Percentiles rank a stretch among this genome's conserved stretches.
Evolutionary conservation across 78 protist species (phyloP).

Genomic region (Monosiga brevicollis): DNA sequence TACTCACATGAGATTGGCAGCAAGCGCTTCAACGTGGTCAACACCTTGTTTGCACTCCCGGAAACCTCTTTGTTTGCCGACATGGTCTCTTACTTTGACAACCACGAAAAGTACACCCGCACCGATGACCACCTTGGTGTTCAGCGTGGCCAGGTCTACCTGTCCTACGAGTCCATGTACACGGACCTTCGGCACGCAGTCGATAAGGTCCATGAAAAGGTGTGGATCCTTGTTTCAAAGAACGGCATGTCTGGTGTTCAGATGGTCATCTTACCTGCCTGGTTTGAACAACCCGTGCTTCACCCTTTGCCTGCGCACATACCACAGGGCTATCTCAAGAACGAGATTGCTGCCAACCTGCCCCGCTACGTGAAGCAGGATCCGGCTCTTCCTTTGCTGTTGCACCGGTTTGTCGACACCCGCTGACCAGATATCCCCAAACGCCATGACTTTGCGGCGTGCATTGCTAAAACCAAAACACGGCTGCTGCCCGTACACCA

Average conservation of each 20-base stretch:
- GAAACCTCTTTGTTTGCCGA: constrained; percentile 43
- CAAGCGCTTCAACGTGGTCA: constrained; percentile 26
- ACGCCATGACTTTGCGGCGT: no score
- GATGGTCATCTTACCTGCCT: no score
- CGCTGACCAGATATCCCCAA: no score
- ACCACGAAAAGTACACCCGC: constrained; percentile 7
- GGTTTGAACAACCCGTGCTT: no score
- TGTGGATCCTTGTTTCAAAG: no score
- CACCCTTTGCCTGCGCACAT: no score
- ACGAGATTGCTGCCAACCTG: constrained; percentile 36
- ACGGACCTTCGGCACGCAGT: constrained; percentile 40
- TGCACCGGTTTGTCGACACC: constrained; percentile 21
- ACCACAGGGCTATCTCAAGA: no score
- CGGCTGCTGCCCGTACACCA: no score
- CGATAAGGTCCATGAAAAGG: constrained; percentile 44
- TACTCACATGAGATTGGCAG: neutral
- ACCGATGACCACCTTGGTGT: neutral
- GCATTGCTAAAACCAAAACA: no score
- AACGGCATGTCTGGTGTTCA: no score
- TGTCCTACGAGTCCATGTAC: constrained; percentile 10
- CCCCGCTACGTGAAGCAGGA: constrained; percentile 14
- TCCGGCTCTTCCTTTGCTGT: constrained; percentile 5
- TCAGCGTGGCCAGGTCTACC: constrained; percentile 11
- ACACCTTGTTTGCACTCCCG: constrained; percentile 50
- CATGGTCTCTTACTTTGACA: constrained; percentile 19